These are phyloP conservation scores for Tolypocladium tundrense DNA, from an alignment of 2,329 filamentous ascomycete species.

Conservation along the genomic window DNA sequence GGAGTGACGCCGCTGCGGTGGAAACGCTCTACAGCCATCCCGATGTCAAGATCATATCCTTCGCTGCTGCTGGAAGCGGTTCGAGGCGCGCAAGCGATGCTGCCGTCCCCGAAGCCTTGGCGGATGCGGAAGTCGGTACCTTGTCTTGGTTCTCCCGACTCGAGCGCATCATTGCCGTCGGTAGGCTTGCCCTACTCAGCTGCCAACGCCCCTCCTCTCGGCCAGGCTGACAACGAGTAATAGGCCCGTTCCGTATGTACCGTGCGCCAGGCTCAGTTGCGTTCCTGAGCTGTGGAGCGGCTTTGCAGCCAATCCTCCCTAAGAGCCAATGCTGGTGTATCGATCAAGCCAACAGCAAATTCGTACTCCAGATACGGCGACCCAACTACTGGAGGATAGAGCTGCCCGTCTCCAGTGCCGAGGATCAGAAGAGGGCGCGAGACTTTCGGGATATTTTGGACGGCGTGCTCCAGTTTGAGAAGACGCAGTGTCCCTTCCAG, in stretches of 20 bases:
- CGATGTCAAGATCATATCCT: conserved; percentile 56
- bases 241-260: conserved; percentile 72
- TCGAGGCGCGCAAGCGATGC: conserved; percentile 12
- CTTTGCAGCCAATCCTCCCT: conserved; percentile 77
- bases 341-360: conserved; percentile 67
- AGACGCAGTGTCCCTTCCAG: conserved; percentile 77
- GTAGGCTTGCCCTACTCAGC: conserved; percentile 29
- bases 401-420: conserved; percentile 49
- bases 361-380: conserved; percentile 75
- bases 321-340: conserved; percentile 93
- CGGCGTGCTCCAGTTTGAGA: conserved; percentile 73
- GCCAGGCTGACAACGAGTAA: background rate
- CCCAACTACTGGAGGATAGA: conserved; percentile 89
- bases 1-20: conserved; percentile 21
- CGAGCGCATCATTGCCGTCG: conserved; percentile 71
- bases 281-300: conserved; percentile 75
- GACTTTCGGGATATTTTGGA: conserved; percentile 60
- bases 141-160: conserved; percentile 66
- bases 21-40: conserved; percentile 69
- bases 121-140: conserved; percentile 42
- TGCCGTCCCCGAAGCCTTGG: conserved; percentile 1
- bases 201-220: background rate
- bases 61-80: conserved; percentile 25
- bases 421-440: conserved; percentile 44
- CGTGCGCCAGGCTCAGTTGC: conserved; percentile 76